Evolutionary conservation across 306 rosid species (phyloP).

Genomic region (Arachis hypogaea): DNA sequence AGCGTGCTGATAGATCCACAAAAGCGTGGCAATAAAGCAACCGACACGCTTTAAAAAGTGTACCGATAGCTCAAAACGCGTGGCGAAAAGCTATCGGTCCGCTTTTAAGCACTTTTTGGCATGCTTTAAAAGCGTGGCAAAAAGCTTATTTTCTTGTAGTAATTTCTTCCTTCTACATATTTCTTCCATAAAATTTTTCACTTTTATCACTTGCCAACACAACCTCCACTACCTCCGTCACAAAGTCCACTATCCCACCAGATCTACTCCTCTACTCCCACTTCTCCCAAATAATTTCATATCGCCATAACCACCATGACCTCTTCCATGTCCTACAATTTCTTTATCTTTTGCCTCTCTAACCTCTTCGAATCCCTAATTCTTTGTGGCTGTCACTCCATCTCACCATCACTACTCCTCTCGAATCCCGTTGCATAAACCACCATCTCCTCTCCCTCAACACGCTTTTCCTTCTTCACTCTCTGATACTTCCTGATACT

Average conservation of each 20-base stretch:
- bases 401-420: slow-evolving; percentile 93
- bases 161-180: too few relatives aligned
- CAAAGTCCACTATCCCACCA: slow-evolving; percentile 48
- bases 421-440: slow-evolving; percentile 69
- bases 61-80: too few relatives aligned
- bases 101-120: too few relatives aligned
- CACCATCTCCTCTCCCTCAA: slow-evolving; percentile 54
- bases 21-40: too few relatives aligned
- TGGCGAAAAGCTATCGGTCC: too few relatives aligned
- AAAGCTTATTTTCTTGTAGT: too few relatives aligned
- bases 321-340: slow-evolving; percentile 84
- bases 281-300: slow-evolving; percentile 75
- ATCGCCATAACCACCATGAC: slow-evolving; percentile 77
- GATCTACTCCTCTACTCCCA: slow-evolving; percentile 81
- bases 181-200: too few relatives aligned
- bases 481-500: slow-evolving; percentile 54
- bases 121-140: too few relatives aligned
- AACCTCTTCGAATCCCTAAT: slow-evolving; percentile 52
- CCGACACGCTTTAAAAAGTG: too few relatives aligned
- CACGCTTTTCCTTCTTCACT: slow-evolving; percentile 63
- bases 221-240: neutral
- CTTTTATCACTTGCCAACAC: neutral
- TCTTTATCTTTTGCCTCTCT: slow-evolving; percentile 68
- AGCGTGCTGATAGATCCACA: too few relatives aligned
- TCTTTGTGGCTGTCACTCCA: slow-evolving; percentile 92